phyloP scores from a whole-genome alignment of 164 flowering plant genomes.

The Tinospora cordifolia region DNA sequence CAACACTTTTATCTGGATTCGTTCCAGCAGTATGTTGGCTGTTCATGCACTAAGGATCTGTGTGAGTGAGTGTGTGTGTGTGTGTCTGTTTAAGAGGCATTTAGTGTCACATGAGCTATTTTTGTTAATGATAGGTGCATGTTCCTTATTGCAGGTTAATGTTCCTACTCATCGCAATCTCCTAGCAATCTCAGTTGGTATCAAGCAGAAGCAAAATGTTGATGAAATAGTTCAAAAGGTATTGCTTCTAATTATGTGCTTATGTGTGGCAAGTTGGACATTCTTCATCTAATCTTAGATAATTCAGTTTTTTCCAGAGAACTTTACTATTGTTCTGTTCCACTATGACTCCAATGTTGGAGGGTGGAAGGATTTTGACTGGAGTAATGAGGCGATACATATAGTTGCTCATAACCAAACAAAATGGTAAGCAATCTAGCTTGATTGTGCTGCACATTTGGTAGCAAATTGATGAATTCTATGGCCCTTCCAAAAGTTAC shows the following conservation, averaged over 20 bases:
- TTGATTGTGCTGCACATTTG: not conserved
- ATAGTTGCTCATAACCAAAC: constrained; percentile 85
- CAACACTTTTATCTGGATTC: too few species aligned
- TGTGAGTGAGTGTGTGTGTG: too few species aligned
- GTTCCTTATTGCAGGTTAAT: constrained; percentile 32
- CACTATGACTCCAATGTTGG: constrained; percentile 86
- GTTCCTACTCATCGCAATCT: constrained; percentile 38
- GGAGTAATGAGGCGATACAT: constrained; percentile 72
- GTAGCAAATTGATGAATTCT: not conserved
- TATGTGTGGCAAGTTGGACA: not conserved
- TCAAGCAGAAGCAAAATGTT: constrained; percentile 73
- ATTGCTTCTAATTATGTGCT: constrained; percentile 13
- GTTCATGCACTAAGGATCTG: too few species aligned
- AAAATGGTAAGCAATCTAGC: constrained; percentile 57
- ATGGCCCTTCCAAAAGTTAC: not conserved
- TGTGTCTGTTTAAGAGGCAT: not conserved
- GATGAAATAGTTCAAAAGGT: constrained; percentile 79
- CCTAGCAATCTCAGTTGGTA: constrained; percentile 84
- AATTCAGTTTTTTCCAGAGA: constrained; percentile 88
- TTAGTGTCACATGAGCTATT: not conserved
- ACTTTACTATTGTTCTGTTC: constrained; percentile 77
- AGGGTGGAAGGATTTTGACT: constrained; percentile 76
- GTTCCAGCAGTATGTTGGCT: too few species aligned
- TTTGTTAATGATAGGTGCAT: constrained; percentile 2
- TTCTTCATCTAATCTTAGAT: constrained; percentile 30